Conservation (phyloP, 1,284 basidiomycete genomes). For the Waitea zeae region DNA sequence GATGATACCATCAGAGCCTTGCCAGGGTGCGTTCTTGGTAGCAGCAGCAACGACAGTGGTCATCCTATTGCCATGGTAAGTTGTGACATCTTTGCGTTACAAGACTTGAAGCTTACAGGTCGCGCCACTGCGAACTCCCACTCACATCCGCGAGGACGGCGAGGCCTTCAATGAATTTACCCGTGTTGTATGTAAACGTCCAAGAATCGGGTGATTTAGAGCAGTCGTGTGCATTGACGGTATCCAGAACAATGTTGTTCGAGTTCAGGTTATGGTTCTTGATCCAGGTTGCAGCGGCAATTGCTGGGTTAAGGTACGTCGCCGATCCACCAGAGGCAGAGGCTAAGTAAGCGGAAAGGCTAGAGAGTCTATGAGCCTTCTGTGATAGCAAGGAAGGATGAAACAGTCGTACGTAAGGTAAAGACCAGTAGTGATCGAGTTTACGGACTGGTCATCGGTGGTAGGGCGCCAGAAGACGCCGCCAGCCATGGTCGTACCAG, state of each 20-base stretch:
- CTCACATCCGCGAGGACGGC: conserved; percentile 24
- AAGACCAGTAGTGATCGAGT: conserved; percentile 30
- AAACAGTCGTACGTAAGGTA: too few species aligned
- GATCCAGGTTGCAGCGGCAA: conserved; percentile 27
- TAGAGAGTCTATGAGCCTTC: conserved; percentile 2
- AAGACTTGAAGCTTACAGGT: too few species aligned
- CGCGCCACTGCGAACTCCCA: too few species aligned
- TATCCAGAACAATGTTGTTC: conserved; percentile 24
- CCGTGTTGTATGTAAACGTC: conserved; percentile 24
- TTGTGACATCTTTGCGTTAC: too few species aligned
- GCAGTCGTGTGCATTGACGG: conserved; percentile 25
- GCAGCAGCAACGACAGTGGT: conserved; percentile 18
- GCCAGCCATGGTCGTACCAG: conserved; percentile 28
- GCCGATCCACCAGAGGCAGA: conserved; percentile 23
- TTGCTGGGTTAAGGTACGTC: conserved; percentile 27
- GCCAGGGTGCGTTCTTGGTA: conserved; percentile 24
- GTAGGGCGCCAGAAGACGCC: conserved; percentile 34
- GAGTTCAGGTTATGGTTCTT: conserved; percentile 23
- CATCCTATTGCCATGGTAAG: conserved; percentile 18
- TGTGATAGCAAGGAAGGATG: too few species aligned
- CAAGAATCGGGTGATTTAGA: conserved; percentile 18
- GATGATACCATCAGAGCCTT: conserved; percentile 27
- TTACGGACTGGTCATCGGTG: conserved; percentile 19
- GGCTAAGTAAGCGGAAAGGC: conserved; percentile 25
- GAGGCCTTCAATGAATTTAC: conserved; percentile 32